Base-by-base conservation (phyloP, 2,329 filamentous ascomycete genomes). In the Sclerotinia minor region DNA sequence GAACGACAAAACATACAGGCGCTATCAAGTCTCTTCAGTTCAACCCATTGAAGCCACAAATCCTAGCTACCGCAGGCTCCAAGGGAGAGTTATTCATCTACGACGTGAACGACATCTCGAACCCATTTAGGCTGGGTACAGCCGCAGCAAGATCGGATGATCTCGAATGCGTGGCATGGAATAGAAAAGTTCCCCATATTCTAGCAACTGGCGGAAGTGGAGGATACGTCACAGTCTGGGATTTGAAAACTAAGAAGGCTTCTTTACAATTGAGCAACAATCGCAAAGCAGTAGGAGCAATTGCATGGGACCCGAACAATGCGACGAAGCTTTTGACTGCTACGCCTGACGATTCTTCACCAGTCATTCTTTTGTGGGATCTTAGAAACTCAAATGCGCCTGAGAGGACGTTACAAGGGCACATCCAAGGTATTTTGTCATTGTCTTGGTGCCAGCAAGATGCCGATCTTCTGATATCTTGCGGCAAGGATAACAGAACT, bases 161-260 rank as follows among this genome's bases (percentile, higher is more conserved):
- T 75, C 92, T 98, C 72, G 95, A 98, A 76, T 96, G 94, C 73
- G 84, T 99, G 69, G 94, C 97, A 74, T 99, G 96, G 96, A 99
- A 99, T 81, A 94, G 93, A 77, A 98, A 96, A 81, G 94, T 98
- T 53, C 88, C 94, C 19, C 94, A 99, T 78, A 99, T 99, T 78
- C 82, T 99, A 73, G 95, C 94, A 24, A 98, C 94, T 13, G 95
- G 95, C 72, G 94, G 94, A 77, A 91, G 88, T 70, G 94, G 93
- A 61, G 95, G 95, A 5, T 96, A 98, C 76, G 94, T 98, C 47
- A 98, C 95, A 2, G 94, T 99, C 24, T 99, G 95, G 95, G 95
- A 99, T 80, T 85, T 98, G 72, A 97, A 97, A 83, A 93, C 92
- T 17, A 98, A 97, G 86, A 97, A 97, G 81, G 93, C 97, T 74